Percentiles rank a stretch among this genome's conserved stretches.
These are phyloP conservation scores for Cichorium intybus DNA, from an alignment of 140 eudicot genomes.

Conservation along the genomic window DNA sequence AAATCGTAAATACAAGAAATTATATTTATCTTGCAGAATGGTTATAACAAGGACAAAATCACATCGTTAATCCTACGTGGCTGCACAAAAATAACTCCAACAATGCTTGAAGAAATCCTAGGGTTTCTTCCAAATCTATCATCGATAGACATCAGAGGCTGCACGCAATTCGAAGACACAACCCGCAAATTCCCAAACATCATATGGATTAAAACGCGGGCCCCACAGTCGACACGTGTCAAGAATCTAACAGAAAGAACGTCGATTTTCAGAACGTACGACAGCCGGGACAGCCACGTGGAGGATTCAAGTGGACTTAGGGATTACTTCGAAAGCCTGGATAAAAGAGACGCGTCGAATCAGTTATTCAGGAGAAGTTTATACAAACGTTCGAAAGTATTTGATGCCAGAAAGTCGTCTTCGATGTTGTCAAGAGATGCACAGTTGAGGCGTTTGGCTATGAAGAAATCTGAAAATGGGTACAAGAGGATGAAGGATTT, in stretches of 20 bases:
- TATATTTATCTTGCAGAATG: conserved; percentile 62
- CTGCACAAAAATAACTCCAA: conserved; percentile 67
- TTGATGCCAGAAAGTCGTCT: conserved; percentile 84
- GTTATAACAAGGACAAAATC: conserved; percentile 67
- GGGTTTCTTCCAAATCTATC: conserved; percentile 59
- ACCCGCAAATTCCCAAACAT: conserved; percentile 58
- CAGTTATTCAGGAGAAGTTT: conserved; percentile 82
- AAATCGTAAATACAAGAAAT: no score
- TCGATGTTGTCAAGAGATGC: conserved; percentile 89
- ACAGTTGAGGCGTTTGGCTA: conserved; percentile 80
- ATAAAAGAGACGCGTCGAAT: conserved; percentile 77
- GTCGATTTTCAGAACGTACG: conserved; percentile 12
- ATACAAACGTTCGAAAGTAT: conserved; percentile 85
- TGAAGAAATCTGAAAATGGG: conserved; percentile 74
- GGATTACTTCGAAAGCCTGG: conserved; percentile 80
- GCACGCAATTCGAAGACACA: conserved; percentile 84
- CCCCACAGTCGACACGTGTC: conserved; percentile 37
- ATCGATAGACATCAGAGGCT: conserved; percentile 76
- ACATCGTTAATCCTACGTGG: conserved; percentile 68
- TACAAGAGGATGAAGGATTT: conserved; percentile 78
- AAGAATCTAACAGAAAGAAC: conserved; percentile 41
- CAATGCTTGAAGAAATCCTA: conserved; percentile 66
- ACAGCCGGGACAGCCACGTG: conserved; percentile 37
- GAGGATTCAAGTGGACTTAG: conserved; percentile 96
- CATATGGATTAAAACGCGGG: conserved; percentile 58